phyloP scores from a whole-genome alignment of 2,329 filamentous ascomycete genomes.

The Fusarium dimerum region DNA sequence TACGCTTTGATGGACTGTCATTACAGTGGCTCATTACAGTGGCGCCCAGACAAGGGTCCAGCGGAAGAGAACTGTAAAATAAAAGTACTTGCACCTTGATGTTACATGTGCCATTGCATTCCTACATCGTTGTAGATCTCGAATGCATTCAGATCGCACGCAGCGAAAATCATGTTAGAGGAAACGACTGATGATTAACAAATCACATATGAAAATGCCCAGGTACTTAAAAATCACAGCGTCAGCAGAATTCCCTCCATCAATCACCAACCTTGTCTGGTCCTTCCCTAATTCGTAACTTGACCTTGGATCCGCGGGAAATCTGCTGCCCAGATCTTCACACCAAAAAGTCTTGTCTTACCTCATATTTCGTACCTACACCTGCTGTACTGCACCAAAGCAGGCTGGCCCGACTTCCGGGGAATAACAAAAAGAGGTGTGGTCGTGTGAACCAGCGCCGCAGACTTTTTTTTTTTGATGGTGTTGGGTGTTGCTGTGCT shows the following conservation, averaged over 20 bases:
- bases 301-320: constrained; percentile 5
- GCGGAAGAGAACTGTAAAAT: no score
- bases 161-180: no score
- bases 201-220: no score
- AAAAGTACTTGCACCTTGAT: no score
- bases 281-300: constrained; percentile 13
- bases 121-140: neutral
- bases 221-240: neutral
- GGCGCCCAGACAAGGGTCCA: no score
- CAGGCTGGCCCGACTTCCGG: neutral
- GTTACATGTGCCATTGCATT: neutral
- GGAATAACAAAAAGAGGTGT: neutral
- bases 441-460: constrained; percentile 1
- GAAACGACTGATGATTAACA: no score
- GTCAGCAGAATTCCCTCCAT: neutral
- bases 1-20: no score
- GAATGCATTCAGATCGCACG: neutral
- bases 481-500: neutral
- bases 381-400: constrained; percentile 1
- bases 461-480: neutral
- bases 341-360: constrained; percentile 21
- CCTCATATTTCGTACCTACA: constrained; percentile 21
- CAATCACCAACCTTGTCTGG: neutral
- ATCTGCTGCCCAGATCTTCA: constrained; percentile 17
- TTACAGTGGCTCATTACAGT: no score